These are phyloP conservation scores for Xylaria curta DNA, from an alignment of 495 filamentous ascomycete species.

Conservation along the genomic window DNA sequence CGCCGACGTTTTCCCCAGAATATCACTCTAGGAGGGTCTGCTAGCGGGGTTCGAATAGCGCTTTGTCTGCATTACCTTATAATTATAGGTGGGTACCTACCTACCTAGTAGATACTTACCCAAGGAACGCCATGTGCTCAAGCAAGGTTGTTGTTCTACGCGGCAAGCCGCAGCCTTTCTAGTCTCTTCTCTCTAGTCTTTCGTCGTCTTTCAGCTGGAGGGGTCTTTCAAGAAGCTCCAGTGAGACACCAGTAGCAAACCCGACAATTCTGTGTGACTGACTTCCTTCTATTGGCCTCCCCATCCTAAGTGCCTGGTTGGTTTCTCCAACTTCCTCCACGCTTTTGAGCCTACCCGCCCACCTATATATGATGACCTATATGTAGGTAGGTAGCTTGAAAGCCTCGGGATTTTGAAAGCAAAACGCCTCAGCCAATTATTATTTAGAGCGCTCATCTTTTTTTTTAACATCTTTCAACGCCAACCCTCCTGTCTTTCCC, in stretches of 20 bases:
- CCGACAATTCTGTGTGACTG: background rate
- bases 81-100: no score
- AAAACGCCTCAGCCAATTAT: background rate
- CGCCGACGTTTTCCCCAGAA: background rate
- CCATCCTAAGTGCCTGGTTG: background rate
- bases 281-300: background rate
- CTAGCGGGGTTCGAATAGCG: background rate
- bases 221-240: conserved; percentile 1
- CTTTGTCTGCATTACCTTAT: background rate
- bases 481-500: background rate
- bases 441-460: background rate
- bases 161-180: background rate
- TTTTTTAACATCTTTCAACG: conserved; percentile 1
- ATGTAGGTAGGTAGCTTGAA: background rate
- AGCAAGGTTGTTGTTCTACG: background rate
- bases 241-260: background rate
- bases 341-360: background rate
- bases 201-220: background rate
- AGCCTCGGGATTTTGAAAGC: background rate
- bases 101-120: no score
- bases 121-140: background rate
- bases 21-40: background rate
- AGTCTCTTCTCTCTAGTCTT: no score
- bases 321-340: background rate
- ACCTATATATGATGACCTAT: background rate